phyloP scores from a whole-genome alignment of 345 rosid genomes.

The Fremontodendron californicum region DNA sequence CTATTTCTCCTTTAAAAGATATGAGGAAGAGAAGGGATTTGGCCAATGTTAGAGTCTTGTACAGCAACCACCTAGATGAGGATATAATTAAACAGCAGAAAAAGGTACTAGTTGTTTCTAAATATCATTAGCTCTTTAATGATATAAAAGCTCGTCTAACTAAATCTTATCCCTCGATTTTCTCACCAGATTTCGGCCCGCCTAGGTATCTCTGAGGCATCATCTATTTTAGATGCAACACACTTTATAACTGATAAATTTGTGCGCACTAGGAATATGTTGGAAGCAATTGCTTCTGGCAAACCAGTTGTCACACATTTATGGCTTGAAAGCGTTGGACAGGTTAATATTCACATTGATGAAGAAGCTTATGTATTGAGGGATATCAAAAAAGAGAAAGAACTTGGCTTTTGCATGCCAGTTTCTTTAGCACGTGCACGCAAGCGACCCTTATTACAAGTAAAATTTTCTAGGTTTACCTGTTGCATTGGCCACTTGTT shows the following conservation, averaged over 20 bases:
- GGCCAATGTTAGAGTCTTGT: slow-evolving; percentile 56
- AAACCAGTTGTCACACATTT: slow-evolving; percentile 74
- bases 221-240: slow-evolving; percentile 71
- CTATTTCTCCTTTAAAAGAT: slow-evolving; percentile 44
- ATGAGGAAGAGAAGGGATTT: slow-evolving; percentile 73
- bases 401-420: slow-evolving; percentile 69
- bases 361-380: slow-evolving; percentile 61
- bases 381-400: slow-evolving; percentile 70
- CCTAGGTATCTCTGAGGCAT: slow-evolving; percentile 53
- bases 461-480: slow-evolving; percentile 20
- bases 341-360: slow-evolving; percentile 60
- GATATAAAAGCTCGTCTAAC: slow-evolving; percentile 5
- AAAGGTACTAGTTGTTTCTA: slow-evolving; percentile 49
- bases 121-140: background rate
- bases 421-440: slow-evolving; percentile 65
- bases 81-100: slow-evolving; percentile 67
- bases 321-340: slow-evolving; percentile 79
- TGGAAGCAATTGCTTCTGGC: slow-evolving; percentile 81
- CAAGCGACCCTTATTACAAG: slow-evolving; percentile 57
- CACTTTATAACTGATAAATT: slow-evolving; percentile 73
- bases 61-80: slow-evolving; percentile 86
- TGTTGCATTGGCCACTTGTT: slow-evolving; percentile 8
- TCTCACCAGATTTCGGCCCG: slow-evolving; percentile 59
- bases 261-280: slow-evolving; percentile 83
- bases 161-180: slow-evolving; percentile 18